A percentile compares a stretch with the other conserved stretches of the same genome.
Conservation (phyloP, 495 filamentous ascomycete genomes). For the Aspergillus leporis region DNA sequence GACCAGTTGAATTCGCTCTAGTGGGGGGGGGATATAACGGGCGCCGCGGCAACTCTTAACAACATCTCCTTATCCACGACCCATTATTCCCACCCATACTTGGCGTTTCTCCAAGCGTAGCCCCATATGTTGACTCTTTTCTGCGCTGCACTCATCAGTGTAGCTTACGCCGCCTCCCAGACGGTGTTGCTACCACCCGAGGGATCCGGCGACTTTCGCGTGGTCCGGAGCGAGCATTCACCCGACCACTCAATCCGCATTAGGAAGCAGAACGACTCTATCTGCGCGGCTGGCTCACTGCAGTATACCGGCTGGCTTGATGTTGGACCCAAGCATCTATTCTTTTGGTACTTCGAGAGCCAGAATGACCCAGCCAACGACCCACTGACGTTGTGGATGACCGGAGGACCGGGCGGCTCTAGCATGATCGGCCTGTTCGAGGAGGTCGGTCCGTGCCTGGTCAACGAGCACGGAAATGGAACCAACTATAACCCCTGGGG, state of each 20-base stretch:
- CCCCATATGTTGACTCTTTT: no score
- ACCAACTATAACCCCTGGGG: slow-evolving; percentile 46
- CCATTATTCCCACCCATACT: no score
- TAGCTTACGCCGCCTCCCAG: slow-evolving; percentile 11
- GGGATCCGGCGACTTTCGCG: slow-evolving; percentile 17
- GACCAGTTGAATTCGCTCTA: no score
- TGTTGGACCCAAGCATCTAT: slow-evolving; percentile 46
- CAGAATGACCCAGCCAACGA: slow-evolving; percentile 52
- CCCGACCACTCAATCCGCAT: slow-evolving; percentile 40
- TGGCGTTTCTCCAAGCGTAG: no score
- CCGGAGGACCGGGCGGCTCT: slow-evolving; percentile 47
- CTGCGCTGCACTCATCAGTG: no score
- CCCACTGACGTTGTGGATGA: slow-evolving; percentile 61
- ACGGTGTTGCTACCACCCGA: slow-evolving; percentile 11
- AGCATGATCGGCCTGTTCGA: slow-evolving; percentile 40
- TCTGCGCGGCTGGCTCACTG: slow-evolving; percentile 37
- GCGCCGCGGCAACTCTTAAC: no score
- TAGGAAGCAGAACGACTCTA: slow-evolving; percentile 35
- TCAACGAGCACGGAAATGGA: slow-evolving; percentile 40
- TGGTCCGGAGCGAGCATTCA: slow-evolving; percentile 24
- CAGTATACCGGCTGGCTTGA: slow-evolving; percentile 46
- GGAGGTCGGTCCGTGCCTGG: slow-evolving; percentile 43
- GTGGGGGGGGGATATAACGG: no score
- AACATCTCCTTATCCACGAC: no score
- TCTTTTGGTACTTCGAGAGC: slow-evolving; percentile 63